Evolutionary conservation across 116 monocot species (phyloP).

Genomic region (Posidonia oceanica): DNA sequence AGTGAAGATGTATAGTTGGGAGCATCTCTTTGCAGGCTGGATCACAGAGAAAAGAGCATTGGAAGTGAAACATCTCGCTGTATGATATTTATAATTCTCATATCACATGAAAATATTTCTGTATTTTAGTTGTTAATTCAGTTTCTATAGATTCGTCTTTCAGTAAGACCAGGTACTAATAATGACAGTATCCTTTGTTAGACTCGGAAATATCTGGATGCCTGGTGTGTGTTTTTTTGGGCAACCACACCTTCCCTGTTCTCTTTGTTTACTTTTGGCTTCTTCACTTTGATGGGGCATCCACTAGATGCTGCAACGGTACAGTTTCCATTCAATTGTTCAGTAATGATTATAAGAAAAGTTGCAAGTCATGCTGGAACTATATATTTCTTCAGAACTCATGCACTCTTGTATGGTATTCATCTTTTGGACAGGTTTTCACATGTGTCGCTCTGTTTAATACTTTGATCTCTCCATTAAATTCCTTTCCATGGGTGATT

Average conservation of each 20-base stretch:
- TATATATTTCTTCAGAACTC: neutral
- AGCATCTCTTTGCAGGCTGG: slow-evolving; percentile 49
- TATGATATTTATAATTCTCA: slow-evolving; percentile 20
- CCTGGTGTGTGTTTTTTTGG: slow-evolving; percentile 99
- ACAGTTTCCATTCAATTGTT: slow-evolving; percentile 4
- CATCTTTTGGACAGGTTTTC: slow-evolving; percentile 60
- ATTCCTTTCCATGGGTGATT: slow-evolving; percentile 99
- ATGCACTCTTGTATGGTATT: neutral
- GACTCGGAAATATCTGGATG: slow-evolving; percentile 98
- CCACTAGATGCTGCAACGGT: slow-evolving; percentile 86
- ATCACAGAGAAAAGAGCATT: slow-evolving; percentile 63
- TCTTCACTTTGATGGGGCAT: slow-evolving; percentile 77
- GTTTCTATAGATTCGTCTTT: neutral
- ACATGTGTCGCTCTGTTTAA: slow-evolving; percentile 97
- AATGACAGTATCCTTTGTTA: slow-evolving; percentile 12
- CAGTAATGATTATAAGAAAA: neutral
- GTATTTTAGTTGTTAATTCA: neutral
- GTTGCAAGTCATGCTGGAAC: neutral
- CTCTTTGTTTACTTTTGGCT: slow-evolving; percentile 83
- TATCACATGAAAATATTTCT: neutral
- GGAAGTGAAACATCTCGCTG: slow-evolving; percentile 90
- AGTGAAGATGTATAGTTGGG: slow-evolving; percentile 93
- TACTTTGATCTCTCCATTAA: slow-evolving; percentile 86
- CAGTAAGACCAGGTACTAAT: slow-evolving; percentile 5
- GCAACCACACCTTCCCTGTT: slow-evolving; percentile 95